phyloP scores from a whole-genome alignment of 2,329 filamentous ascomycete species.

The Gaeumannomyces tritici region DNA sequence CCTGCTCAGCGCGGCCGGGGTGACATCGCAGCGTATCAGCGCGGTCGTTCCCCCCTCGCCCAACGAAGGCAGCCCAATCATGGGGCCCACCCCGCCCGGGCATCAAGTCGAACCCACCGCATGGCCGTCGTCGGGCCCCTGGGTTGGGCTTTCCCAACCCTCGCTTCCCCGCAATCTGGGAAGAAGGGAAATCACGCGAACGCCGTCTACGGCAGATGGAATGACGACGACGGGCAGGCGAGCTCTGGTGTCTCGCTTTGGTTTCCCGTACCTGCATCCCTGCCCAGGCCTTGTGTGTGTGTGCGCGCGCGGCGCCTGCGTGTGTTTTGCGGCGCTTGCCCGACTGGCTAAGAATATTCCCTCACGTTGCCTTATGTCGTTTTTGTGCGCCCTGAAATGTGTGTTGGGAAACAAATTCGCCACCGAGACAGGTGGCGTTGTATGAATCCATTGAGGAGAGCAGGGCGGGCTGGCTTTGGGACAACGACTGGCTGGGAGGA shows the following conservation, averaged over 20 bases:
- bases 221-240: background rate
- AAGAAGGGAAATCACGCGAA: background rate
- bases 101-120: background rate
- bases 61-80: too few relatives aligned
- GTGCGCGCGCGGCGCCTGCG: too few relatives aligned
- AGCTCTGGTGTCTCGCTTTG: background rate
- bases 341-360: background rate
- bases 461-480: background rate
- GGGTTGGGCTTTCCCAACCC: background rate
- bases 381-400: background rate
- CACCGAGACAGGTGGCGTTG: background rate
- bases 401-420: background rate
- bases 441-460: background rate
- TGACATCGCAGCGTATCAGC: too few relatives aligned
- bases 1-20: too few relatives aligned
- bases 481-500: background rate
- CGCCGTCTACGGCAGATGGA: background rate
- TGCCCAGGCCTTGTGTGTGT: background rate
- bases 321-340: background rate
- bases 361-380: background rate
- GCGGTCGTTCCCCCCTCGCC: too few relatives aligned
- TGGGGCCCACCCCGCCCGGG: too few relatives aligned
- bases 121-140: too few relatives aligned
- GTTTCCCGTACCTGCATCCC: background rate
- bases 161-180: background rate